Evolutionary conservation across 768 basidiomycete genomes (phyloP), one percentile per base, ranked within the genome.

Genomic region (Macrolepiota albuminosa): DNA sequence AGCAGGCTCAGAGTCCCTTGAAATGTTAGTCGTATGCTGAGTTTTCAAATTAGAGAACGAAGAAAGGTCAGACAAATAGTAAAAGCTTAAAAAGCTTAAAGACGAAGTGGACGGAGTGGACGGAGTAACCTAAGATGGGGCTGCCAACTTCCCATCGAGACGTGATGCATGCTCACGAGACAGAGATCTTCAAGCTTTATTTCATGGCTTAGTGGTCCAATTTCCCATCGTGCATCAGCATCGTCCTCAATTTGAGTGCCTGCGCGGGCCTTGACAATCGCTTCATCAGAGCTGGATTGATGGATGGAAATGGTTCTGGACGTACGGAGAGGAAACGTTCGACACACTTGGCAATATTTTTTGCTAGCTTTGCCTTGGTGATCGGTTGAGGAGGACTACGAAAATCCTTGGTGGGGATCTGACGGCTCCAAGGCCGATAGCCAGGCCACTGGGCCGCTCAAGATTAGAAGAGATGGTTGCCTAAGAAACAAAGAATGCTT

Each of bases 321-420:
- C 81, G 11, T 68, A 87, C 88, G 53, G 75, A 70, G 60, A 85
- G 84, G 70, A 92, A 91, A 43, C 87, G 82, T 47, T 81, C 76
- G 8, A 91, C 79, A 63, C 88, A 88, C 71, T 88, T 90, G 1
- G 89, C 89, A 8, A 92, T 82, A 57, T 90, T 91, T 69, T 89
- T 89, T 0, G 88, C 89, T 16, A 92, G 77, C 68, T 92, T 92
- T 21, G 83, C 81, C 55, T 82, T 79, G 1, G 89, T 92, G 64
- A 92, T 89, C 3, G 86, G 89, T 6, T 87, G 82, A 42, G 88
- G 90, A 0, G 90, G 89, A 62, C 83, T 90, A 42, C 83, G 81
- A 69, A 91, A 92, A 71, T 92, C 89, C 70, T 85, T 84, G 1
- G 89, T 91, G 8, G 90, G 90, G 61, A 92, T 91, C 68, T 92